phyloP scores from a whole-genome alignment of 257 asterid species.

The Solanum medicagineum region DNA sequence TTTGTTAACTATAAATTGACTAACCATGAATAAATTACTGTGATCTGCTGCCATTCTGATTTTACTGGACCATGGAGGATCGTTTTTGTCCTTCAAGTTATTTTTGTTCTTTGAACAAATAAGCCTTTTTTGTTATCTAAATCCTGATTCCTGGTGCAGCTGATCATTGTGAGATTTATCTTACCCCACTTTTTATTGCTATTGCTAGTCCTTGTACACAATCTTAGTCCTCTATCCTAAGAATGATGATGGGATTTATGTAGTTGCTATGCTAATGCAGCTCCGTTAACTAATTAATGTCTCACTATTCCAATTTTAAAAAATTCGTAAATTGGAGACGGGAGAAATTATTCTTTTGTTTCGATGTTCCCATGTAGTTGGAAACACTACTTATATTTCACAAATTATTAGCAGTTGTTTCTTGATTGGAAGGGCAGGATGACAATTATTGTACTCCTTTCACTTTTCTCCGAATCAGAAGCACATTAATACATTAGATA shows the following conservation, averaged over 20 bases:
- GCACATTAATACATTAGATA: neutral
- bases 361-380: neutral
- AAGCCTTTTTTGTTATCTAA: neutral
- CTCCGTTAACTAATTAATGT: neutral
- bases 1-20: neutral
- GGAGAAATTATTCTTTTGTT: neutral
- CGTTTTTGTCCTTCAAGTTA: neutral
- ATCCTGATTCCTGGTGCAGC: neutral
- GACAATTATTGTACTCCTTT: neutral
- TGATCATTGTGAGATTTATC: neutral
- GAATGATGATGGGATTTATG: neutral
- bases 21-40: neutral
- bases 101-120: neutral
- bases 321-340: neutral
- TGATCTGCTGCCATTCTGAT: neutral
- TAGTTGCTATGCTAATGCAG: neutral
- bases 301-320: neutral
- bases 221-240: neutral
- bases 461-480: neutral
- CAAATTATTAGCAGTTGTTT: neutral
- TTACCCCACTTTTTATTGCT: neutral
- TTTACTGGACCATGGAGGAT: neutral
- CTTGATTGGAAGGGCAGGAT: neutral
- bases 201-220: neutral
- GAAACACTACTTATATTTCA: neutral